These are phyloP conservation scores for Fusarium pseudocircinatum DNA, from an alignment of 2,329 filamentous ascomycete genomes.

Conservation along the genomic window DNA sequence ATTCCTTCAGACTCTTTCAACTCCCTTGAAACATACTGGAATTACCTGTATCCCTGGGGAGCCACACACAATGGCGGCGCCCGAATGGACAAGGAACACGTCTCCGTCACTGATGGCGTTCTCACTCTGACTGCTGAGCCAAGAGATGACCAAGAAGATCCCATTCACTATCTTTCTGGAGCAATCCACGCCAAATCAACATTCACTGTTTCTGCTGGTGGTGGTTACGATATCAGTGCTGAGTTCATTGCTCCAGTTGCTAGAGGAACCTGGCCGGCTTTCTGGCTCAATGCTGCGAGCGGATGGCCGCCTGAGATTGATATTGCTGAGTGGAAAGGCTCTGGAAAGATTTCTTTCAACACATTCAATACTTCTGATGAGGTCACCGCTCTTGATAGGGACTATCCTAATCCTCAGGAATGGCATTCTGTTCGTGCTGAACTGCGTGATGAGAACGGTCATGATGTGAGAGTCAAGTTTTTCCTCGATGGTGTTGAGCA, in stretches of 20 bases:
- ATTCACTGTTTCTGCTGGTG: slow-evolving; percentile 20
- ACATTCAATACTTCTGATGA: slow-evolving; percentile 31
- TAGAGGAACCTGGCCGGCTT: slow-evolving; percentile 25
- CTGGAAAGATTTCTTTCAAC: slow-evolving; percentile 33
- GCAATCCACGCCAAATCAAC: slow-evolving; percentile 29
- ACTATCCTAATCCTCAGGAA: slow-evolving; percentile 19
- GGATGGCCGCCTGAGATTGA: slow-evolving; percentile 35
- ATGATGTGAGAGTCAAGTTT: slow-evolving; percentile 33
- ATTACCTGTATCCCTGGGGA: slow-evolving; percentile 30
- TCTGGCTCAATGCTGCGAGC: slow-evolving; percentile 31
- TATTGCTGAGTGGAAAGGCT: slow-evolving; percentile 32
- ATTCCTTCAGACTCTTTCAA: slow-evolving; percentile 25
- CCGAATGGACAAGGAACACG: slow-evolving; percentile 27
- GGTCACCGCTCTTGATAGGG: slow-evolving; percentile 16
- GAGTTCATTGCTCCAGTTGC: slow-evolving; percentile 29
- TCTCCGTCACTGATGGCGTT: slow-evolving; percentile 22
- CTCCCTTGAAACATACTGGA: slow-evolving; percentile 31
- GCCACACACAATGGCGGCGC: slow-evolving; percentile 30
- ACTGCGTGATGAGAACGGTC: slow-evolving; percentile 29
- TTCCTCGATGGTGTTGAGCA: slow-evolving; percentile 27
- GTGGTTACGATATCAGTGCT: slow-evolving; percentile 26
- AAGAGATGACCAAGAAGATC: slow-evolving; percentile 12
- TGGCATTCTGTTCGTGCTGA: slow-evolving; percentile 34
- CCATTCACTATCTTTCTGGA: slow-evolving; percentile 31
- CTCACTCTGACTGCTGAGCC: slow-evolving; percentile 29